A percentile compares a stretch with the other conserved stretches of the same genome.
phyloP scores from a whole-genome alignment of 306 rosid genomes.

The Casuarina equisetifolia region DNA sequence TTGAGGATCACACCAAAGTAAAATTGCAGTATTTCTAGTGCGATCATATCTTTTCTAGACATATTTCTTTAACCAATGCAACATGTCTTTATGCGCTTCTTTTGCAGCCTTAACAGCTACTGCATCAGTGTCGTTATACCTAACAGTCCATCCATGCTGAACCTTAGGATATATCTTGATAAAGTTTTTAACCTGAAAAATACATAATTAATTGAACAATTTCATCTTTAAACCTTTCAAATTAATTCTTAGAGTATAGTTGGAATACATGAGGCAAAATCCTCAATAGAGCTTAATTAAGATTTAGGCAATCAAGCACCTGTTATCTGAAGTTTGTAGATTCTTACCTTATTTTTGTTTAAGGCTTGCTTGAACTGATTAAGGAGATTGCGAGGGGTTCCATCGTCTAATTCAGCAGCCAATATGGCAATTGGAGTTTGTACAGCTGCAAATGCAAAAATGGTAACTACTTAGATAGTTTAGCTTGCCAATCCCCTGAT shows the following conservation, averaged over 20 bases:
- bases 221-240: not conserved
- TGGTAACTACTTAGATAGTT: not conserved
- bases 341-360: not conserved
- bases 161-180: conserved; percentile 3
- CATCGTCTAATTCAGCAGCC: conserved; percentile 6
- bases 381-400: not conserved
- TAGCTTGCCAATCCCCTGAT: not conserved
- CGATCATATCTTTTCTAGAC: not conserved
- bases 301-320: too few species aligned
- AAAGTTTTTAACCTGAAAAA: not conserved
- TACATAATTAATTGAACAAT: not conserved
- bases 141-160: conserved; percentile 6
- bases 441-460: not conserved
- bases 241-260: not conserved
- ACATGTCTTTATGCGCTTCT: conserved; percentile 5
- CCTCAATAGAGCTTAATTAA: not conserved
- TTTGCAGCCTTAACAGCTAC: not conserved
- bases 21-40: not conserved
- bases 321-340: not conserved
- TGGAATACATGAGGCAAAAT: not conserved
- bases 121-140: not conserved
- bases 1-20: too few species aligned
- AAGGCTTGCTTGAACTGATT: not conserved
- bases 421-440: not conserved
- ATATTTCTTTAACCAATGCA: conserved; percentile 4